Base-by-base conservation (phyloP, 164 flowering plant species). In the Liriodendron chinense region DNA sequence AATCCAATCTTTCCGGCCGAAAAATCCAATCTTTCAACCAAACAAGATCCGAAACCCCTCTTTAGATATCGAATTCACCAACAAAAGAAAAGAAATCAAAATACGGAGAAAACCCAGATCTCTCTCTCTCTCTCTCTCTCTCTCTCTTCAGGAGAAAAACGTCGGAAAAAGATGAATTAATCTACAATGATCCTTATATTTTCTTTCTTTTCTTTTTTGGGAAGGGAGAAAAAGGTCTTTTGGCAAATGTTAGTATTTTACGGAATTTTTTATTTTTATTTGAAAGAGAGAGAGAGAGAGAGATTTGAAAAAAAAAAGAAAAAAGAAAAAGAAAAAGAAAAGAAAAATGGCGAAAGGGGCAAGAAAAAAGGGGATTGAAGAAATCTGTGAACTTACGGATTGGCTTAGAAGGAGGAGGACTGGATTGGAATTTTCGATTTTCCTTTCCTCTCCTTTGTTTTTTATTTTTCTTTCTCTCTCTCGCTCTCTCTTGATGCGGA, bases 381-480 rank as follows among this genome's bases (percentile, higher is more conserved):
- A 21, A 53, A 75, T 64, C 78, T 13, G 28, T 73, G 72, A 75
- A 83, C 89, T 85, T 86, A 85, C 89, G 72, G 81, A 81, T 80
- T 81, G 83, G 85, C 76, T 79, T 80, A 83, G 84, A 76, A 74
- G 80, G 79, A 72, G 62, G 72, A 76, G 81, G 71, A 73, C 53
- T 73, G 74, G 84, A 80, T 79, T 78, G 87, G 83, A 72, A 77
- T 68, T 79, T 78, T 63, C 64, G 26, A n/a, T 22, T 59, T 43
- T 72, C 22, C 74, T 64, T 53, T n/a, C 76, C 74, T 67, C 48
- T 59, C 47, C 34, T 74, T 65, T 71, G 28, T 48, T 76, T 59
- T 61, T n/a, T 81, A n/a, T 22, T 9, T 14, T 16, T 72, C 25
- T n/a, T 24, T 71, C 43, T 71, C 16, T 26, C 13, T 72, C 65